Conservation (phyloP, 2,329 filamentous ascomycete species). For the Myrmaecium sp. region DNA sequence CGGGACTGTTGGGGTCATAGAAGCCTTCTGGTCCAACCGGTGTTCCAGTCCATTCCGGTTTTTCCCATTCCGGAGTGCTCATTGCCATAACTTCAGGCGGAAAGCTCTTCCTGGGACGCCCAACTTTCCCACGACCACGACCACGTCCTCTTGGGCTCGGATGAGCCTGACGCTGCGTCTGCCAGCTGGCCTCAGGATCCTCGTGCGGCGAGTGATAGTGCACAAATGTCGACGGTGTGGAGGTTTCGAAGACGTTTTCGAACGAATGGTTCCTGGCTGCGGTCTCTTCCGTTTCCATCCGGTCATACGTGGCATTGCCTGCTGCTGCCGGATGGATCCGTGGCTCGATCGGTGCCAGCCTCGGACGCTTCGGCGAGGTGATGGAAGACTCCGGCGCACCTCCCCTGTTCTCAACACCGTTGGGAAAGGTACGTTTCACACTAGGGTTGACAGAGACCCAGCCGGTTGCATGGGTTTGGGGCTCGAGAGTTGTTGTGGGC, state of each 20-base stretch:
- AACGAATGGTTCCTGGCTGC: conserved; percentile 6
- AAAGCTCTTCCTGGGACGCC: conserved; percentile 21
- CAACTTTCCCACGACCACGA: conserved; percentile 22
- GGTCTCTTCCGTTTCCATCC: conserved; percentile 10
- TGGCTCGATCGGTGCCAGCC: conserved; percentile 22
- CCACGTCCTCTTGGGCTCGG: conserved; percentile 16
- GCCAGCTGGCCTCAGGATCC: conserved; percentile 10
- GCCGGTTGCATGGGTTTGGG: conserved; percentile 11
- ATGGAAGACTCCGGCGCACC: conserved; percentile 13
- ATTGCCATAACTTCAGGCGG: conserved; percentile 11
- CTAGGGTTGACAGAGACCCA: conserved; percentile 29
- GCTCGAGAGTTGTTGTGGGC: background rate
- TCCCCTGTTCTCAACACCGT: conserved; percentile 18
- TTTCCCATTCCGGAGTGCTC: conserved; percentile 25
- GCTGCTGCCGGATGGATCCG: conserved; percentile 11
- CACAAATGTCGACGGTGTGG: conserved; percentile 9
- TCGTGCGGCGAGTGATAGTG: conserved; percentile 14
- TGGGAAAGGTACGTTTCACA: conserved; percentile 21
- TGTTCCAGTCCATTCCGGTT: conserved; percentile 18
- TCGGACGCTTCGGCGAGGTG: conserved; percentile 29
- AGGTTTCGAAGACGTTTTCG: too few relatives aligned
- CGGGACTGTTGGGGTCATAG: conserved; percentile 14
- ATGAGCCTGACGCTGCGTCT: background rate
- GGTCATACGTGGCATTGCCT: conserved; percentile 6
- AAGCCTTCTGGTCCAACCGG: conserved; percentile 21